These are phyloP conservation scores for Pseudonitzschia pungens DNA, from an alignment of 108 stramenopile species.

Conservation along the genomic window DNA sequence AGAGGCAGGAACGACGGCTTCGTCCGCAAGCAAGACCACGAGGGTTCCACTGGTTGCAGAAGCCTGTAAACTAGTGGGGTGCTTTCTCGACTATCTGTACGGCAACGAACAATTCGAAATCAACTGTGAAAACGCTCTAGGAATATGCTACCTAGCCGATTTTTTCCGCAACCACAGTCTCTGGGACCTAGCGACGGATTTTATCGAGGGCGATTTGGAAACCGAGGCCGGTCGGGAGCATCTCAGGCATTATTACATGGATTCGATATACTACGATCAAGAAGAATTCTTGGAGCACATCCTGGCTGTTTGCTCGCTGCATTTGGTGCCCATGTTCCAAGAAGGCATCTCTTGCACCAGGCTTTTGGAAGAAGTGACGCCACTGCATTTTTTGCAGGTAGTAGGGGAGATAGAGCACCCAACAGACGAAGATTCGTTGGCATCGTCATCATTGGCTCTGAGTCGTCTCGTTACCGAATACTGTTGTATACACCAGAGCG, in stretches of 20 bases:
- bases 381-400: background rate
- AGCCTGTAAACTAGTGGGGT: constrained; percentile 25
- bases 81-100: constrained; percentile 29
- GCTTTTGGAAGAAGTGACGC: background rate
- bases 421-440: background rate
- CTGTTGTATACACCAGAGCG: constrained; percentile 1
- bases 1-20: background rate
- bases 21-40: constrained; percentile 12
- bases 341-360: constrained; percentile 2
- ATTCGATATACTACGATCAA: constrained; percentile 32
- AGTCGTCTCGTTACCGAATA: constrained; percentile 13
- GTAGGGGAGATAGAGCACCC: constrained; percentile 7
- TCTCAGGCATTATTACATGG: constrained; percentile 16
- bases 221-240: background rate
- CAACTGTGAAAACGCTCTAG: constrained; percentile 21
- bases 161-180: constrained; percentile 15
- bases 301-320: background rate
- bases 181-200: constrained; percentile 12
- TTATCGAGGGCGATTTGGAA: constrained; percentile 22
- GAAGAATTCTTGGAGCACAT: constrained; percentile 25
- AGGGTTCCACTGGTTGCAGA: constrained; percentile 26
- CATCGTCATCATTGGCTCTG: background rate
- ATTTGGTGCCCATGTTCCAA: constrained; percentile 16
- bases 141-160: constrained; percentile 28
- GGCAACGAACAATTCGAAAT: constrained; percentile 15